Percentiles rank a stretch among this genome's conserved stretches.
phyloP scores from a whole-genome alignment of 768 basidiomycete species.

The Coprinellus aureogranulatus region DNA sequence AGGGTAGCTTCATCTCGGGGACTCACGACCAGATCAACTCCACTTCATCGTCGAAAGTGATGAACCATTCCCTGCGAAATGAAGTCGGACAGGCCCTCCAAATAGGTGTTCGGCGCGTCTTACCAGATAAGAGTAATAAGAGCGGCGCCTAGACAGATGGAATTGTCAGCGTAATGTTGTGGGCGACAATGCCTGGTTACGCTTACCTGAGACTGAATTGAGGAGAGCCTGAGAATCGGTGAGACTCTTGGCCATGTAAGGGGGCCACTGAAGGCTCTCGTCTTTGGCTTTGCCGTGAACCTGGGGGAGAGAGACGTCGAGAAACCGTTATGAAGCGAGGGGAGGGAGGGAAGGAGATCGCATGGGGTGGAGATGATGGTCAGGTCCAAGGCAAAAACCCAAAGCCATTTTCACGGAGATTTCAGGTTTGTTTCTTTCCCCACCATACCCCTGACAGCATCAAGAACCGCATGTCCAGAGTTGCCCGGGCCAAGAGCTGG shows the following conservation, averaged over 20 bases:
- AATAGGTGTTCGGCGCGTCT: not conserved
- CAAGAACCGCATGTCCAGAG: constrained; percentile 31
- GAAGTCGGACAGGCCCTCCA: not conserved
- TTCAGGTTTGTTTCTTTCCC: too few species aligned
- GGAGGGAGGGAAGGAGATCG: not conserved
- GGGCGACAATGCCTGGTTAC: not conserved
- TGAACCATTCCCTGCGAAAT: constrained; percentile 25
- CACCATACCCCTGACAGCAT: too few species aligned
- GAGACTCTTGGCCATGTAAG: not conserved
- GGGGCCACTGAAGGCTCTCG: not conserved
- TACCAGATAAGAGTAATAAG: constrained; percentile 19
- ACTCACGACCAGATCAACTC: constrained; percentile 29
- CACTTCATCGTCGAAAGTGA: constrained; percentile 30
- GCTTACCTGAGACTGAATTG: constrained; percentile 3
- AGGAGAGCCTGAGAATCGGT: not conserved
- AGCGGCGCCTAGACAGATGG: not conserved
- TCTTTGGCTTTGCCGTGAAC: not conserved
- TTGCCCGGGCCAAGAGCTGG: constrained; percentile 40
- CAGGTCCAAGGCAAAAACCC: not conserved
- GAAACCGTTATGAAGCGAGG: not conserved
- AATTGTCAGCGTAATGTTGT: not conserved
- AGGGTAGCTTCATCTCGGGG: not conserved
- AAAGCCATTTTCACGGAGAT: too few species aligned
- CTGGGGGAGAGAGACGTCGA: not conserved
- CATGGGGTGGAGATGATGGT: not conserved